Evolutionary conservation across 2,329 filamentous ascomycete species (phyloP).

Genomic region (Paraphoma chrysanthemicola): DNA sequence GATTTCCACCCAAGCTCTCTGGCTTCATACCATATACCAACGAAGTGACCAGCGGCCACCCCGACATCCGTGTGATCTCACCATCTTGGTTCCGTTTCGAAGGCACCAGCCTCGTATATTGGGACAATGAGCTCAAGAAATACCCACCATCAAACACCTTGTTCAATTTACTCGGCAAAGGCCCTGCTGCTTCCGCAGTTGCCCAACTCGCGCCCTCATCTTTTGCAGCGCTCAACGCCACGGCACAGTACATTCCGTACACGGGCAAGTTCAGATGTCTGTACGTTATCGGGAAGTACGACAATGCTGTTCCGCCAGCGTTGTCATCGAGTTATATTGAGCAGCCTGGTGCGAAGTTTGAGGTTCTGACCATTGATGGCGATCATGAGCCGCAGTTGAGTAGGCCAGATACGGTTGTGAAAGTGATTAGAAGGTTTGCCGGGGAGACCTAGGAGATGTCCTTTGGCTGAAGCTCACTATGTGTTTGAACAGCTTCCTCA

Average conservation of each 20-base stretch:
- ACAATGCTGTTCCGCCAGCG: conserved; percentile 23
- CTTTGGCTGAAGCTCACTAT: too few relatives aligned
- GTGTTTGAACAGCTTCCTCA: too few relatives aligned
- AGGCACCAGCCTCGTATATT: conserved; percentile 13
- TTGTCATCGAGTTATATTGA: conserved; percentile 22
- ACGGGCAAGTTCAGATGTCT: conserved; percentile 28
- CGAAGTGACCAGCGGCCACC: conserved; percentile 15
- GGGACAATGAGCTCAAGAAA: conserved; percentile 15
- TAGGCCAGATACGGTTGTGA: conserved; percentile 23
- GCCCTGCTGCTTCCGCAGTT: conserved; percentile 11
- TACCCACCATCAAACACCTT: conserved; percentile 24
- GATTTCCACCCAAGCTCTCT: conserved; percentile 10
- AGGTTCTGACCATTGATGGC: conserved; percentile 17
- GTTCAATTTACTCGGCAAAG: conserved; percentile 28
- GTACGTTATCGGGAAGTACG: conserved; percentile 28
- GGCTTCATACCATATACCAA: conserved; percentile 31
- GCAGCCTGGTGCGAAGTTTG: conserved; percentile 23
- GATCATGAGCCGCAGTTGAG: conserved; percentile 37
- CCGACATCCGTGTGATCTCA: conserved; percentile 21
- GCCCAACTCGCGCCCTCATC: conserved; percentile 20
- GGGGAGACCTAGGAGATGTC: background rate
- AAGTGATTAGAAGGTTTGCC: conserved; percentile 19
- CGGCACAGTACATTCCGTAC: conserved; percentile 31
- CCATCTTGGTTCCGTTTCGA: conserved; percentile 29
- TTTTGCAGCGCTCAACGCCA: conserved; percentile 29